A percentile compares a stretch with the other conserved stretches of the same genome.
These are phyloP conservation scores for Vitis cinerea DNA, from an alignment of 164 flowering plant species.

Conservation along the genomic window DNA sequence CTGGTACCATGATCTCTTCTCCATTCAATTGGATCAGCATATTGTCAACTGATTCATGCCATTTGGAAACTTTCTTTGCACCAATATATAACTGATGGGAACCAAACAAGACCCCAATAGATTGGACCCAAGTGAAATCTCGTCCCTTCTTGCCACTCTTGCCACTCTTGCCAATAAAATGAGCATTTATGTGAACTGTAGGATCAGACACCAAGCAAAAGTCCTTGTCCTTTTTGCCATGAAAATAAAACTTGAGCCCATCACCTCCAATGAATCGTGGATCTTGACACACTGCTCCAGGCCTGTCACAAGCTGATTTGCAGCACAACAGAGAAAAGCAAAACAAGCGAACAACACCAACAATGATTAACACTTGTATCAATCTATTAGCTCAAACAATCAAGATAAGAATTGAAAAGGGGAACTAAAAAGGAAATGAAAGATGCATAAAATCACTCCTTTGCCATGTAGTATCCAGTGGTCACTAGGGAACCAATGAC, in stretches of 20 bases:
- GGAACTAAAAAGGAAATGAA: too few relatives aligned
- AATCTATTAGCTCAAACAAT: too few relatives aligned
- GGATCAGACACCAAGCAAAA: conserved; percentile 21
- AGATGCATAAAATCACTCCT: too few relatives aligned
- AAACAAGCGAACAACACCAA: too few relatives aligned
- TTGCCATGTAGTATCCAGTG: too few relatives aligned
- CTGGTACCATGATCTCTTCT: conserved; percentile 1
- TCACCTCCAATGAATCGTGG: conserved; percentile 23
- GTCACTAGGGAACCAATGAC: too few relatives aligned
- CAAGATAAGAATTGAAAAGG: too few relatives aligned
- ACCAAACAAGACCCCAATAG: conserved; percentile 13
- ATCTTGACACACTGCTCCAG: conserved; percentile 23
- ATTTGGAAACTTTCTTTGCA: conserved; percentile 11
- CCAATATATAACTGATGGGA: conserved; percentile 10
- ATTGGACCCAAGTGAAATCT: conserved; percentile 22
- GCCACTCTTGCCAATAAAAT: conserved; percentile 18
- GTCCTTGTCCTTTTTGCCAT: conserved; percentile 24
- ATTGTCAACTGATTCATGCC: conserved; percentile 11
- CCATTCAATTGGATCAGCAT: conserved; percentile 15
- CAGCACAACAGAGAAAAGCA: neutral
- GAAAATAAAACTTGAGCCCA: conserved; percentile 22
- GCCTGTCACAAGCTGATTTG: conserved; percentile 17
- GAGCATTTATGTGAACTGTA: conserved; percentile 19
- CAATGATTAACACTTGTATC: too few relatives aligned
- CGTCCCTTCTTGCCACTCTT: conserved; percentile 7